Conservation (phyloP, 345 rosid genomes). For the Excoecaria cochinchinensis region DNA sequence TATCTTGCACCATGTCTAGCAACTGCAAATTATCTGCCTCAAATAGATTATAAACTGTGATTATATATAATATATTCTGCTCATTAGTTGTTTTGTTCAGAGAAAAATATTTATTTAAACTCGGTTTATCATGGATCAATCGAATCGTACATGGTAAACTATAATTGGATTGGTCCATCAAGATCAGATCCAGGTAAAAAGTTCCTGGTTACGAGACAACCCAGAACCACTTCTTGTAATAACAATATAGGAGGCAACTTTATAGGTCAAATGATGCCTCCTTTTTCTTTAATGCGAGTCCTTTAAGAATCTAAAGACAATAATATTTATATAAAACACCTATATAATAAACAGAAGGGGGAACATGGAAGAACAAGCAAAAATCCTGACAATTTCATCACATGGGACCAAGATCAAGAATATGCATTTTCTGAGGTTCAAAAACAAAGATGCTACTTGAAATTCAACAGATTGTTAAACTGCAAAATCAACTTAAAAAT, state of each 20-base stretch:
- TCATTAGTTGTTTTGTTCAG: too few species aligned
- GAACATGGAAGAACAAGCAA: not conserved
- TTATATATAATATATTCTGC: too few species aligned
- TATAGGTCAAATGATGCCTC: not conserved
- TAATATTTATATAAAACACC: not conserved
- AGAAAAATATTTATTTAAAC: not conserved
- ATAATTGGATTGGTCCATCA: too few species aligned
- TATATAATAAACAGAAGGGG: not conserved
- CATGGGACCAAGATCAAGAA: not conserved
- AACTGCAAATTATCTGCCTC: too few species aligned
- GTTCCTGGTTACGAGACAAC: too few species aligned
- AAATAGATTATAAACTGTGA: too few species aligned
- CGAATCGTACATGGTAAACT: too few species aligned
- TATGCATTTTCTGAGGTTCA: slow-evolving; percentile 5
- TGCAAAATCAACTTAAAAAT: slow-evolving; percentile 1
- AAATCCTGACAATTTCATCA: not conserved
- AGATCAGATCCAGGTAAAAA: too few species aligned
- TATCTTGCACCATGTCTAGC: too few species aligned
- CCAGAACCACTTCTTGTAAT: too few species aligned
- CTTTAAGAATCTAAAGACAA: not conserved
- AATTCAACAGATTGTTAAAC: not conserved
- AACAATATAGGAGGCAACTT: too few species aligned
- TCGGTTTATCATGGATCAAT: not conserved
- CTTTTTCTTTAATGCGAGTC: not conserved
- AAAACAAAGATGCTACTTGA: slow-evolving; percentile 1